A percentile compares a stretch with the other conserved stretches of the same genome.
Evolutionary conservation across 306 rosid species (phyloP).

Genomic region (Quercus gilva): DNA sequence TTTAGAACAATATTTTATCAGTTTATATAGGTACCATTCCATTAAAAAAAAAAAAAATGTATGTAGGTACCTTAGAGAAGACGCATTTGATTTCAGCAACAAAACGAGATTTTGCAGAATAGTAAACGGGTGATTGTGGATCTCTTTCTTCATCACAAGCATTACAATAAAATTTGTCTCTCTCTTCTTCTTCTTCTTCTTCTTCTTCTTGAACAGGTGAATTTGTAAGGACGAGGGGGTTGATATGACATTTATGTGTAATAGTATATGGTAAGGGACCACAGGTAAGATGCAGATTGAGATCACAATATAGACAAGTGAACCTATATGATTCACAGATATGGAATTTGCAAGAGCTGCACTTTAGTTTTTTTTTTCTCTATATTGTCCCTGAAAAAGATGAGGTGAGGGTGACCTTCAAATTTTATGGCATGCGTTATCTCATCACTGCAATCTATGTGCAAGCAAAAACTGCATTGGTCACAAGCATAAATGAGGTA

Average conservation of each 20-base stretch:
- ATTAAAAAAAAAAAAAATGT: no score
- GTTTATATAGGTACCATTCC: no score
- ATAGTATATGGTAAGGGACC: slow-evolving; percentile 9
- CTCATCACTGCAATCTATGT: no score
- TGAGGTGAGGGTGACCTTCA: no score
- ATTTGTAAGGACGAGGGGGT: neutral
- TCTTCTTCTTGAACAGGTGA: neutral
- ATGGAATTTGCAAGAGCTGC: no score
- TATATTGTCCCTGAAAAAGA: no score
- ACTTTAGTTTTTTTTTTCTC: no score
- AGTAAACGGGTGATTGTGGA: neutral
- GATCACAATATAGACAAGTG: neutral
- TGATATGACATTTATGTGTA: neutral
- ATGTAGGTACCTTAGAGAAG: neutral
- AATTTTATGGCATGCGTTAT: no score
- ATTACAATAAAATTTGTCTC: neutral
- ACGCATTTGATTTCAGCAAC: slow-evolving; percentile 5
- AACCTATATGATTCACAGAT: no score
- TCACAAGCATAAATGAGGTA: neutral
- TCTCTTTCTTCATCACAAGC: neutral
- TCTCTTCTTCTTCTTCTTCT: neutral
- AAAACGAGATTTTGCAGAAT: neutral
- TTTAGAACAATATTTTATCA: no score
- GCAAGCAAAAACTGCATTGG: neutral
- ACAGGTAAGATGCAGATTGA: slow-evolving; percentile 7